Base-by-base conservation (phyloP, 306 rosid genomes). In the Glycine tomentella region DNA sequence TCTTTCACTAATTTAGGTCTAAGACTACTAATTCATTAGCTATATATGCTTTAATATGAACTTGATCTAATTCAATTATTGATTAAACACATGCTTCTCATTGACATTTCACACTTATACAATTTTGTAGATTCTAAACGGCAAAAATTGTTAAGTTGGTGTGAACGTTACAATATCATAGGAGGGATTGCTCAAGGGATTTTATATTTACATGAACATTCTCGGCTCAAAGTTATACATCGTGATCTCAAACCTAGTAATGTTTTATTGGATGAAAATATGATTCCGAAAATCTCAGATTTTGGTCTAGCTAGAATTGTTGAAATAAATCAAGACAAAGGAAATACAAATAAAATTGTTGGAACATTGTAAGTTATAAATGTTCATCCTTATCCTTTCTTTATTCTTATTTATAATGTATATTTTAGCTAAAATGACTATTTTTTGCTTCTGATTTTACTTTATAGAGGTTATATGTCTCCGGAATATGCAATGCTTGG, bases 191-290 rank as follows among this genome's bases (percentile, higher is more conserved):
- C 89, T 49, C 75, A 64, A 53, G 91, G 85, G 9, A 82, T 86
- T 15, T 72, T 87, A n/a, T 87, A 86, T 50, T 78, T 90, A 3
- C 93, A 87, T 12, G 79, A 88, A 45, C 83, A 90, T 62, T 90
- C 89, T 46, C 75, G 77, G 0, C 74, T 88, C 3, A 83, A 77
- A 81, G 74, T 88, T 15, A 84, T 88, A 1, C 89, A 88, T 6
- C 80, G 87, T 34, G 91, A 90, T 81, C 81, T 90, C 3, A 90
- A 90, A 81, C 81, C 84, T 9, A 86, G 87, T 57, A 90, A 88
- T 34, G 15, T 90, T 15, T 20, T 90, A 4, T 56, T 88, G 40
- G 90, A 86, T 15, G 14, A 5, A 0, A 49, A 77, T 13, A 78
- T 90, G 89, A 78, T 77, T 46, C 78, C 89, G 3, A 90, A 88